Evolutionary conservation across 768 basidiomycete genomes (phyloP).

Genomic region (Amanita rubescens): DNA sequence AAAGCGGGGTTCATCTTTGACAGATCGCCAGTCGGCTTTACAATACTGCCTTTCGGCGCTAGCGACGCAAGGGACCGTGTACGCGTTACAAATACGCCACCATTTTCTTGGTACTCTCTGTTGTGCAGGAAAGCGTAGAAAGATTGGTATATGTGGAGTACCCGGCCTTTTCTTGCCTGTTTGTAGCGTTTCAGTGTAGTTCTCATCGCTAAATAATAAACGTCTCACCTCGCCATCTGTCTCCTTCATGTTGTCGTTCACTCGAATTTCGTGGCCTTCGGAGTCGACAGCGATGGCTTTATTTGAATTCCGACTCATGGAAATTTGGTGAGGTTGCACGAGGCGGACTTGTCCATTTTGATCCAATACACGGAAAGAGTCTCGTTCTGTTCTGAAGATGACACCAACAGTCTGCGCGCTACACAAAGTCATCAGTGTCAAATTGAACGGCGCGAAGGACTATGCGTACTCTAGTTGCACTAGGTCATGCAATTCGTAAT

Average conservation of each 20-base stretch:
- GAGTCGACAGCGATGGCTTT: conserved; percentile 85
- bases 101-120: conserved; percentile 83
- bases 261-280: conserved; percentile 78
- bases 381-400: conserved; percentile 95
- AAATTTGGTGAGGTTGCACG: conserved; percentile 91
- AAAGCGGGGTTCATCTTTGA: conserved; percentile 90
- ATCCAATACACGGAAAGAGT: conserved; percentile 92
- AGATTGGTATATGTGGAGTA: conserved; percentile 91
- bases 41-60: conserved; percentile 75
- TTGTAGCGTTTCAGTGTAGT: conserved; percentile 7
- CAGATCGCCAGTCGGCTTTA: conserved; percentile 64
- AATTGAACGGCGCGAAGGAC: neutral
- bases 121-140: conserved; percentile 93
- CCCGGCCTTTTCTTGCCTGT: conserved; percentile 78
- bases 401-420: conserved; percentile 94
- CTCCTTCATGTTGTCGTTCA: conserved; percentile 92
- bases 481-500: conserved; percentile 93
- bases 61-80: conserved; percentile 75
- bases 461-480: conserved; percentile 88
- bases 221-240: conserved; percentile 71
- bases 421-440: conserved; percentile 8
- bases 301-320: conserved; percentile 77
- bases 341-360: conserved; percentile 87
- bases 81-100: conserved; percentile 91
- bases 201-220: neutral